Evolutionary conservation across 1,284 basidiomycete genomes (phyloP), one percentile per base, ranked within the genome.

Genomic region (Cutaneotrichosporon mucoides): DNA sequence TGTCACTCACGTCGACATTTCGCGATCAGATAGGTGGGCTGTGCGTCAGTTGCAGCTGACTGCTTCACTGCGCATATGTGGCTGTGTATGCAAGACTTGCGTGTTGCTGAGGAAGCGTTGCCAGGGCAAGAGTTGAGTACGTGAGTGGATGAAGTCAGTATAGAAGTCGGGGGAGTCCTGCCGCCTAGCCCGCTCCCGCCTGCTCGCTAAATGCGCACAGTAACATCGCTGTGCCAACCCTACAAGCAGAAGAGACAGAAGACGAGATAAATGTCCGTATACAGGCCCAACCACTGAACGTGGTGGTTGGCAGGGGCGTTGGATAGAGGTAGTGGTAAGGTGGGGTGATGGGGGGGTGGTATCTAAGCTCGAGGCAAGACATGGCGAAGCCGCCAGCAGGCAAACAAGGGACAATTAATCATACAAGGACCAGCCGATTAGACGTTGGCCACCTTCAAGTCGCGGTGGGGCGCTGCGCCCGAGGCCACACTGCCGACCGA

Each of bases 391-490:
- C 24, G 24, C 24, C 24, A 24, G 24, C 24, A 24, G 24, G 24
- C 24, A 24, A 24, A 24, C 24, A 24, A 24, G 24, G 24, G 24
- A 24, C 24, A 24, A 24, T 24, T 24, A 24, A 24, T 24, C 24
- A 24, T 24, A 24, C 24, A 24, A 24, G 24, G 24, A 24, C 24
- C 24, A 24, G 24, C 24, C 24, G 24, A 9, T 15, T 55, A 55
- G 15, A 40, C 44, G 33, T 55, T 55, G 35, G 53, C 41, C 36
- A 55, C 53, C 6, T 44, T 55, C 13, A 55, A 16, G 37, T 55
- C 53, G 16, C 53, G 44, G 38, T 47, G 36, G 8, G n/a, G 5
- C 8, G 16, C n/a, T 5, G 44, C 35, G 45, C 53, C 53, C 5
- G 43, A 38, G 15, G 13, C 11, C 13, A 55, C 37, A 37, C 45